Evolutionary conservation across 305 asterid genomes (phyloP), one percentile per base, ranked within the genome.

Genomic region (Fraxinus xanthoxyloides): DNA sequence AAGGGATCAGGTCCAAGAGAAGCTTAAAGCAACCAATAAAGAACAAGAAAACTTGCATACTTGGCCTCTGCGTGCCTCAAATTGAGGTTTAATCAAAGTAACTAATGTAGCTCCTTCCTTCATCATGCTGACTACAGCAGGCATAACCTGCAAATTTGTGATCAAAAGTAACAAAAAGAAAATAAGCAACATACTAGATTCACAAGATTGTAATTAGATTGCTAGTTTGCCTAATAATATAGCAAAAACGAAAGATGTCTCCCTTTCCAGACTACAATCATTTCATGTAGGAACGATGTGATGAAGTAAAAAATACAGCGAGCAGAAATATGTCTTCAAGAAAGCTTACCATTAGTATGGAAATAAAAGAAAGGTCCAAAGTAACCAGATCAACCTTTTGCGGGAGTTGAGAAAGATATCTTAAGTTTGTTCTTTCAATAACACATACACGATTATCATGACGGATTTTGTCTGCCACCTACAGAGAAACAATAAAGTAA

Each of bases 391-490:
- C 97, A 82, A 95, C 98, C 91, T 94, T 92, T 86, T 91, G 98
- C 0, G 99, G 98, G 79, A 96, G 98, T 75, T 90, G 92, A 59
- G 97, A 81, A 80, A 94, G 95, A 85, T 96, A 92, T 93, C 99
- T 90, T 82, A 96, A 89, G 90, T 94, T 94, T 74, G 98, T 94
- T 84, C 98, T 87, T 77, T 96, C 99, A 17, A 93, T 86, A 72
- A 96, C 92, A 79, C 92, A 80, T 34, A 94, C 99, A 38, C 94
- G 89, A 21, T 89, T 92, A 87, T 96, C 91, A 77, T 34, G 82
- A 5, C 98, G 98, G 84, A 96, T 93, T 90, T 96, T 95, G 15
- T 96, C 98, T 77, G 98, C 97, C 84, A 94, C 97, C 99, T 95
- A 81, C 84, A 54, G 61, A 86, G 40, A 75, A 84, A 81, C 46